These are phyloP conservation scores for Carex cristatella DNA, from an alignment of 176 grass and related monocot species.

Conservation along the genomic window DNA sequence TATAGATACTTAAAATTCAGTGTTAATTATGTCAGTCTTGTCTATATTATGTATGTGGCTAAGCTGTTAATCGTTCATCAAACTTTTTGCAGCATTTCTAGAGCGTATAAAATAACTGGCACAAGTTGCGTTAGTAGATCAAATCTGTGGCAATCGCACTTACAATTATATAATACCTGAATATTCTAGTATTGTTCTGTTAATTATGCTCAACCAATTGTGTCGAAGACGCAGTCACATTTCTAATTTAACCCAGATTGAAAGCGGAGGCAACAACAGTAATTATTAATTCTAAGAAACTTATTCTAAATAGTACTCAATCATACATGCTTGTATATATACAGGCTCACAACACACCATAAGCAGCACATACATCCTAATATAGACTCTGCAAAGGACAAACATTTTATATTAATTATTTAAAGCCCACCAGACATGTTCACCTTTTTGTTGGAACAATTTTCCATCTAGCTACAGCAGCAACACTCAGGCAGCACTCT, in stretches of 20 bases:
- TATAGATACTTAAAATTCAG: no score
- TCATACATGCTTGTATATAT: background rate
- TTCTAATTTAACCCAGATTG: background rate
- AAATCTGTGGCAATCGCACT: no score
- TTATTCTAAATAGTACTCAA: background rate
- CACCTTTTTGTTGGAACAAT: background rate
- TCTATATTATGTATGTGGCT: no score
- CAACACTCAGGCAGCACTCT: background rate
- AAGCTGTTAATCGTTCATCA: no score
- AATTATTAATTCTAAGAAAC: background rate
- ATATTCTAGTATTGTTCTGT: no score
- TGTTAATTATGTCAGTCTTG: no score
- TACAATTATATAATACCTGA: no score
- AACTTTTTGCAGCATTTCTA: no score
- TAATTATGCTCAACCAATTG: no score
- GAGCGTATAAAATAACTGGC: no score
- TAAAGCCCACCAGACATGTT: background rate
- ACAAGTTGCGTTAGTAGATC: no score
- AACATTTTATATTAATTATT: background rate
- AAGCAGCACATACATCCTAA: background rate
- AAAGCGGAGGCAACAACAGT: background rate
- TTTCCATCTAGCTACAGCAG: background rate
- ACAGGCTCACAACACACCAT: background rate
- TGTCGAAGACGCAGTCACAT: background rate
- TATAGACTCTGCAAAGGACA: background rate